Percentiles rank a stretch among this genome's conserved stretches.
phyloP scores from a whole-genome alignment of 495 filamentous ascomycete species.

The Cetradonia linearis region DNA sequence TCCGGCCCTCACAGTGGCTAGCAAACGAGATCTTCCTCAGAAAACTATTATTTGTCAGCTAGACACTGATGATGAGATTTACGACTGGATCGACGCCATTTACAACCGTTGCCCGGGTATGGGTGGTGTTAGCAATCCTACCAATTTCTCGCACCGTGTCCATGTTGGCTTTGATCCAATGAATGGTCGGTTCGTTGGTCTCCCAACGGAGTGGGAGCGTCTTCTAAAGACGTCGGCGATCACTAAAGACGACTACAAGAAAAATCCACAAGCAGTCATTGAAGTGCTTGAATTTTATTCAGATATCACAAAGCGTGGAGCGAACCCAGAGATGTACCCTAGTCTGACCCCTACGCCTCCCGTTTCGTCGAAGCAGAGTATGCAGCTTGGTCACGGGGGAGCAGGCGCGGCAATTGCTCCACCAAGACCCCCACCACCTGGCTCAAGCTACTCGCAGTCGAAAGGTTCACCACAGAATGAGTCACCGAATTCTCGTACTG shows the following conservation, averaged over 20 bases:
- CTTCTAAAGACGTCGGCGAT: constrained; percentile 90
- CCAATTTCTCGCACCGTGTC: constrained; percentile 91
- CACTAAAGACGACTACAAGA: constrained; percentile 94
- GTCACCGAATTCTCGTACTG: constrained; percentile 28
- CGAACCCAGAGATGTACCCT: constrained; percentile 69
- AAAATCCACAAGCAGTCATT: constrained; percentile 95
- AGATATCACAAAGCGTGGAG: constrained; percentile 77
- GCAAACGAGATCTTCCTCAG: constrained; percentile 60
- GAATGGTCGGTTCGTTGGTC: constrained; percentile 82
- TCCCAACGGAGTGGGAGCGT: constrained; percentile 94
- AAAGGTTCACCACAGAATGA: constrained; percentile 20
- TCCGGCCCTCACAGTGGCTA: constrained; percentile 35
- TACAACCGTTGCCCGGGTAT: constrained; percentile 93
- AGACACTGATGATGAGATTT: constrained; percentile 88
- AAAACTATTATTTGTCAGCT: constrained; percentile 80
- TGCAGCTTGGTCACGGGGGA: constrained; percentile 51
- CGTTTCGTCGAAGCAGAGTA: constrained; percentile 44
- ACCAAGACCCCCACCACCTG: constrained; percentile 57
- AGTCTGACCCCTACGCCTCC: constrained; percentile 60
- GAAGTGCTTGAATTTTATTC: constrained; percentile 97
- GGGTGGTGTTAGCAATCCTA: constrained; percentile 96
- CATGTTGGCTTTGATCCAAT: constrained; percentile 95
- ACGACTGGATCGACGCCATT: constrained; percentile 96
- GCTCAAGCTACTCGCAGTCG: constrained; percentile 34
- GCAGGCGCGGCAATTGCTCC: constrained; percentile 64